phyloP scores from a whole-genome alignment of 176 grass and related monocot genomes.

The Aegilops sharonensis region DNA sequence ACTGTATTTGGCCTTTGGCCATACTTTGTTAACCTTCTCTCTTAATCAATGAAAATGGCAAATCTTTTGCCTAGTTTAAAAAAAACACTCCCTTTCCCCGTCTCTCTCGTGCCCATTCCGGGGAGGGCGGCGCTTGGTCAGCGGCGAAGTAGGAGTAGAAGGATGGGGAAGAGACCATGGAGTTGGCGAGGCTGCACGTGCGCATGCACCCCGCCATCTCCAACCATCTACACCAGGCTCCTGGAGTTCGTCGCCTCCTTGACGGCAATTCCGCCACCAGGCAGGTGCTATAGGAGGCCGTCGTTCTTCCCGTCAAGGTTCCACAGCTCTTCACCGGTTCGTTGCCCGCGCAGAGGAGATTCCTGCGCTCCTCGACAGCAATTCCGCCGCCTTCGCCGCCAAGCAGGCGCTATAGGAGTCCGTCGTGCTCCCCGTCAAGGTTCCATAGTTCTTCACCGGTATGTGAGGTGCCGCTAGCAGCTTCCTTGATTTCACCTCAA shows the following conservation, averaged over 20 bases:
- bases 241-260: conserved; percentile 23
- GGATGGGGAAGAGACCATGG: too few species aligned
- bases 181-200: too few species aligned
- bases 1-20: too few species aligned
- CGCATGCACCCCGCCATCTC: too few species aligned
- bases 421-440: conserved; percentile 59
- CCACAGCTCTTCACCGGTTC: conserved; percentile 64
- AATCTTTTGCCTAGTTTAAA: too few species aligned
- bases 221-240: not conserved
- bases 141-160: too few species aligned
- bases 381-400: conserved; percentile 22
- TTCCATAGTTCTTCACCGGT: conserved; percentile 70
- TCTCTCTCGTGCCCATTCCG: too few species aligned
- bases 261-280: conserved; percentile 18
- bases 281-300: conserved; percentile 68
- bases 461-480: not conserved
- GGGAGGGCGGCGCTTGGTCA: too few species aligned
- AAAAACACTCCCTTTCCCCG: too few species aligned
- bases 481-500: not conserved
- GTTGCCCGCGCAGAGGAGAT: conserved; percentile 10
- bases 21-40: too few species aligned
- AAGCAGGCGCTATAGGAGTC: conserved; percentile 77
- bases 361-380: conserved; percentile 32
- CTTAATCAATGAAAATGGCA: too few species aligned
- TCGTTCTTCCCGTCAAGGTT: conserved; percentile 61